Base-by-base conservation (phyloP, 2,329 filamentous ascomycete genomes). In the Hypoxylon sp. region DNA sequence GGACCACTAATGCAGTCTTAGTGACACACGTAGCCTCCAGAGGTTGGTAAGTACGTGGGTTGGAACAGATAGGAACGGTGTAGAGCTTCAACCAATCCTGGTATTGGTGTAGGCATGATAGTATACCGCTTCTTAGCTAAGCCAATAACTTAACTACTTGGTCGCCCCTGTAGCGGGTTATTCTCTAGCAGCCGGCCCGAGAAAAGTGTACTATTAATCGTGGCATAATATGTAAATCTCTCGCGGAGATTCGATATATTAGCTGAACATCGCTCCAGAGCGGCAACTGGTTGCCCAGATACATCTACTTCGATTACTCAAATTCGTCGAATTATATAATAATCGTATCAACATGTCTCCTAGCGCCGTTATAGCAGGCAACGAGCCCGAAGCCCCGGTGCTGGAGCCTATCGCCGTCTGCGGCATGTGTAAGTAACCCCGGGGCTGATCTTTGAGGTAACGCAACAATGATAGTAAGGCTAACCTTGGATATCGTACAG, bases 361-460 rank as follows among this genome's bases (percentile, higher is more conserved):
- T 30, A 54, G 34, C 30, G 30, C 48, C 15, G 46, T n/a, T 19
- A 22, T 22, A 55, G 13, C 48, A 6, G 49, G 54, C 34, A 54
- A 19, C 20, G 58, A 51, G 52, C 44, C 58, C 11, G 58, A 55
- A 37, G 64, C 48, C 19, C 43, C 57, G 11, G 30, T 57, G 22
- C 57, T 71, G 22, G 70, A 72, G 57, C 70, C 71, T 19, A 70
- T 72, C 22, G 69, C 70, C 39, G 67, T 72, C 46, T 70, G 68
- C 26, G 70, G 70, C 55, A 73, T 72, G 69, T 59, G 70, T 73
- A 67, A 61, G 69, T 68, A 37, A 24, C 24, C 52, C 22, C 19
- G 19, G 51, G 20, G 11, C 22, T 30, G 15, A 47, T 37, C 28
- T 19, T 6, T 32, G 51, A 15, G 11, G 26, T n/a, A 37, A 26